Evolutionary conservation across 2,329 filamentous ascomycete species (phyloP), one percentile per base, ranked within the genome.

Genomic region (Simplicillium sp.): DNA sequence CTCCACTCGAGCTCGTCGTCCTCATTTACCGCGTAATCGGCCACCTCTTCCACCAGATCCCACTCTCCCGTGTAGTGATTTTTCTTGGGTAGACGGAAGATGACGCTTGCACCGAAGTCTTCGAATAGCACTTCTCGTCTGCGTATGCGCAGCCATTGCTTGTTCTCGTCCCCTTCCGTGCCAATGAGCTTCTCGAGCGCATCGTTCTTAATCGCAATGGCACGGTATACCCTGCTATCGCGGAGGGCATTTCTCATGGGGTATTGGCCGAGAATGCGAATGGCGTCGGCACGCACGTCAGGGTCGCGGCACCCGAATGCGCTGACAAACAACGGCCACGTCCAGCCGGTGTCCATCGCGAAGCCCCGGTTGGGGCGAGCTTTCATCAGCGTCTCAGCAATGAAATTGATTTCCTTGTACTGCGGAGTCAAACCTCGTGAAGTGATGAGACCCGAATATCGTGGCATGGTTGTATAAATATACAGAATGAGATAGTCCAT

Each of bases 311-410:
- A 69, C 7, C 58, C 61, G 49, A 65, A 62, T 0, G 65, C 54
- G 3, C 61, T 57, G 4, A 67, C 48, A 17, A 67, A 64, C 4
- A 70, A 51, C 0, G 65, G 64, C 64, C 66, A 66, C 7, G 64
- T 66, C 50, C 64, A 66, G 1, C 67, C 67, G 3, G 64, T 60
- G 43, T 70, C 66, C 62, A 70, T 65, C 1, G 66, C 59, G 43
- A 70, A 68, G 38, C 56, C 56, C n/a, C 60, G 61, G 42, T 49
- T 62, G 11, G 52, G 59, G 11, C 58, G 56, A 11, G 54, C 50
- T 18, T 48, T 46, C 17, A 70, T 57, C 3, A 69, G 44, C 3
- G 54, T 58, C 41, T 64, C 62, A 6, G 58, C 56, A 6, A 66
- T 56, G 1, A 44, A 44, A 28, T 59, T 65, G 15, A 69, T 59